Percentiles rank a stretch among this genome's conserved stretches.
These are phyloP conservation scores for Annona squamosa DNA, from an alignment of 164 flowering plant genomes.

Conservation along the genomic window DNA sequence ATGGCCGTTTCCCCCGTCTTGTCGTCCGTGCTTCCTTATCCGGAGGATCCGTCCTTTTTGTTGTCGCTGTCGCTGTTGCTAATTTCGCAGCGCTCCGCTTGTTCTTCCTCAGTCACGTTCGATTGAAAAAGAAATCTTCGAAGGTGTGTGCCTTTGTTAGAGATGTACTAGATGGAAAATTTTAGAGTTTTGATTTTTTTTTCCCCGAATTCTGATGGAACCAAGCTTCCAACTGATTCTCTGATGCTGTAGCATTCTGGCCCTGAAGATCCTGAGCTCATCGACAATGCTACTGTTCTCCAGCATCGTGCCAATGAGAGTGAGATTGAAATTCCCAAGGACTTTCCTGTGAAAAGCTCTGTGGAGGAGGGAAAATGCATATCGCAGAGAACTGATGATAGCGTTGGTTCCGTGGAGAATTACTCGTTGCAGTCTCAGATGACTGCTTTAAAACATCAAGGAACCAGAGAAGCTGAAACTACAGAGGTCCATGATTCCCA, in stretches of 20 bases:
- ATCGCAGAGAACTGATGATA: conserved; percentile 6
- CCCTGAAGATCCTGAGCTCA: conserved; percentile 9
- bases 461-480: conserved; percentile 9
- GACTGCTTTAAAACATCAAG: conserved; percentile 16
- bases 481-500: conserved; percentile 14
- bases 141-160: conserved; percentile 14
- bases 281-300: conserved; percentile 11
- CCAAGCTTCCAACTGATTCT: conserved; percentile 7
- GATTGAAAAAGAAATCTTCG: conserved; percentile 11
- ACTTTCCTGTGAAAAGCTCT: conserved; percentile 8
- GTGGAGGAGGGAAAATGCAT: conserved; percentile 2
- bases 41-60: conserved; percentile 34
- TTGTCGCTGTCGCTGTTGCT: conserved; percentile 39
- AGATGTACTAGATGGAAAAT: too few relatives aligned
- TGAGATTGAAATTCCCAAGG: conserved; percentile 12
- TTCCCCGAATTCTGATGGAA: background rate
- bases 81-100: conserved; percentile 18
- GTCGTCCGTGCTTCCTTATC: conserved; percentile 35
- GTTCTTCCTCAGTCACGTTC: conserved; percentile 18
- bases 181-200: too few relatives aligned
- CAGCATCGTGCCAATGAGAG: conserved; percentile 16
- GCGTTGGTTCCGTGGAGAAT: conserved; percentile 10
- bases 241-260: conserved; percentile 30
- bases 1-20: conserved; percentile 18
- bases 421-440: conserved; percentile 10